Conservation (phyloP, 345 rosid genomes). For the Gossypium sturtianum region DNA sequence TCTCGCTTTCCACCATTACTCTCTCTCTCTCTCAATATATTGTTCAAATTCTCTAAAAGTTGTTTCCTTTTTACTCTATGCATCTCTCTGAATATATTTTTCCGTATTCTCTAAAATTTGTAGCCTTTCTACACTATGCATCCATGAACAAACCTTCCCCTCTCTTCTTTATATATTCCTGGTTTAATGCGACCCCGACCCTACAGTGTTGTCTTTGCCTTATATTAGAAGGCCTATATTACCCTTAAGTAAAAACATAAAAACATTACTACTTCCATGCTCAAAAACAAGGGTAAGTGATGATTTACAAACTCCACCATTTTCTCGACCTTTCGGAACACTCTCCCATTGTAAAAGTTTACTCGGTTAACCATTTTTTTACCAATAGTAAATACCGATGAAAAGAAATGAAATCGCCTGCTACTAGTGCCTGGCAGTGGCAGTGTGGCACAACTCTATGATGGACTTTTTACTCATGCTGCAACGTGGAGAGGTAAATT, state of each 20-base stretch:
- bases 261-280: background rate
- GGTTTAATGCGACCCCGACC: conserved; percentile 6
- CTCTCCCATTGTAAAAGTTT: background rate
- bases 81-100: background rate
- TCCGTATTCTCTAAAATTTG: background rate
- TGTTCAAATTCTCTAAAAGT: no score
- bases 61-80: no score
- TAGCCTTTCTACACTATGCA: background rate
- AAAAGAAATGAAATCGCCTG: background rate
- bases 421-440: background rate
- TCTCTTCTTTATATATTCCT: conserved; percentile 4
- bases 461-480: background rate
- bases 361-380: background rate
- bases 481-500: conserved; percentile 4
- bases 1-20: conserved; percentile 15
- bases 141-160: background rate
- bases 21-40: background rate
- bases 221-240: background rate
- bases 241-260: background rate
- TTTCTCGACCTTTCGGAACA: background rate
- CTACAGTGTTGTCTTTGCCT: background rate
- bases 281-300: background rate
- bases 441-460: background rate
- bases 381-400: no score
- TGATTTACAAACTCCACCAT: background rate